phyloP scores from a whole-genome alignment of 1,284 basidiomycete genomes.

The Cryptococcus sp. region DNA sequence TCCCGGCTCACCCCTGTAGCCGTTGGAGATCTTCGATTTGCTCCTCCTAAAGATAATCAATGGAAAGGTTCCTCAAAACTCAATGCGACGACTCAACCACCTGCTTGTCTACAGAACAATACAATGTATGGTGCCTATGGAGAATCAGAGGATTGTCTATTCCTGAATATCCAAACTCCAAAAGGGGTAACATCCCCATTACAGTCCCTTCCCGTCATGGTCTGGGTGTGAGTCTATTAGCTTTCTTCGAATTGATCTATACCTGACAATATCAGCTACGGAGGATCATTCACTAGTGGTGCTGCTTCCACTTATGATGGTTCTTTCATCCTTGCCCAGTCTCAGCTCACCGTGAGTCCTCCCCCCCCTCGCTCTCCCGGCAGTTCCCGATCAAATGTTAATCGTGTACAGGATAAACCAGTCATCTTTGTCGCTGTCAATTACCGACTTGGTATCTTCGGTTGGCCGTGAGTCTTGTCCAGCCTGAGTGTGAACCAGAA shows the following conservation, averaged over 20 bases:
- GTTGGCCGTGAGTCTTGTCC: conserved; percentile 38
- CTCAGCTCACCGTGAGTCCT: conserved; percentile 6
- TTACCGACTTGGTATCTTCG: conserved; percentile 51
- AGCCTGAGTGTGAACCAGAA: conserved; percentile 1
- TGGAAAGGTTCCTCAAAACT: conserved; percentile 23
- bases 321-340: conserved; percentile 4
- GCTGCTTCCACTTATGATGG: conserved; percentile 45
- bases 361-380: not conserved
- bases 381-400: not conserved
- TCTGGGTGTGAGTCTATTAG: conserved; percentile 23
- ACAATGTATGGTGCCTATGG: conserved; percentile 18
- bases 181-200: conserved; percentile 11
- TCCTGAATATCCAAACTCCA: conserved; percentile 44
- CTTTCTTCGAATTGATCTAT: conserved; percentile 3
- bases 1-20: conserved; percentile 50
- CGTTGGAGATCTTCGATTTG: conserved; percentile 49
- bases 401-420: conserved; percentile 27
- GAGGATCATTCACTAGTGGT: conserved; percentile 27
- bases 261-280: conserved; percentile 4
- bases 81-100: conserved; percentile 22
- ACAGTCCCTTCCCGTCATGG: conserved; percentile 39
- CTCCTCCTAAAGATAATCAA: conserved; percentile 15
- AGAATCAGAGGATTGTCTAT: conserved; percentile 46
- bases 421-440: conserved; percentile 48
- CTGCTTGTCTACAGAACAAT: conserved; percentile 31